Evolutionary conservation across 352 stramenopile species (phyloP).

Genomic region (Globisporangium takayamanum): DNA sequence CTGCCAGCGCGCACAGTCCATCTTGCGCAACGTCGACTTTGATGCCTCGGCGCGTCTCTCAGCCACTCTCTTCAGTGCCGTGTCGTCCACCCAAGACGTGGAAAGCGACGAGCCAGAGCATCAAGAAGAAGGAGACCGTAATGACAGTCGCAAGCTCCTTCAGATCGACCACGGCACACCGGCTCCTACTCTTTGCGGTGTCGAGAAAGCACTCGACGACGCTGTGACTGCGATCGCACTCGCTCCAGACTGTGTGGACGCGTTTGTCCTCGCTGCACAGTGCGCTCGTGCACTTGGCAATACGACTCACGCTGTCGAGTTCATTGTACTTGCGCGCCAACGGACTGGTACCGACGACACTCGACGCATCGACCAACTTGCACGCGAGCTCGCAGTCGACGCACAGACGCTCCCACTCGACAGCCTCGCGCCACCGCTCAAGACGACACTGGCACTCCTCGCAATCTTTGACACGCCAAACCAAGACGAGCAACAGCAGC

Average conservation of each 20-base stretch:
- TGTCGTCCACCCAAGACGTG: constrained; percentile 5
- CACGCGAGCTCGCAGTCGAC: constrained; percentile 28
- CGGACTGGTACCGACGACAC: constrained; percentile 3
- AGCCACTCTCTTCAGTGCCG: constrained; percentile 4
- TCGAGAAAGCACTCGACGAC: constrained; percentile 43
- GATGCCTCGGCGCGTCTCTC: constrained; percentile 22
- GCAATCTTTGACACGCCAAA: constrained; percentile 7
- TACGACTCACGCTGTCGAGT: constrained; percentile 21
- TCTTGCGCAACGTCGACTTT: constrained; percentile 35
- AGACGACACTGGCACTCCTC: constrained; percentile 12
- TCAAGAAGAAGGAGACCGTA: neutral
- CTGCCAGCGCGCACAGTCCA: constrained; percentile 25
- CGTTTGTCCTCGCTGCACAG: constrained; percentile 30
- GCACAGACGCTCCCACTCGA: constrained; percentile 4
- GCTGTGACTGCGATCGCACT: constrained; percentile 17
- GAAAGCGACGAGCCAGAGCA: constrained; percentile 14
- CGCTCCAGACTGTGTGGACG: neutral
- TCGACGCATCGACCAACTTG: constrained; percentile 23
- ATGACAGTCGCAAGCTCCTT: neutral
- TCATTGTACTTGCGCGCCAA: constrained; percentile 16
- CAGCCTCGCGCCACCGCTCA: constrained; percentile 4
- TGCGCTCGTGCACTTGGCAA: constrained; percentile 35
- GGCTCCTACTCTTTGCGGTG: constrained; percentile 13
- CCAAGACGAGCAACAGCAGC: constrained; percentile 7
- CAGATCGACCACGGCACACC: constrained; percentile 1